Base-by-base conservation (phyloP, 805 yeast species). In the Hanseniaspora lachancei region DNA sequence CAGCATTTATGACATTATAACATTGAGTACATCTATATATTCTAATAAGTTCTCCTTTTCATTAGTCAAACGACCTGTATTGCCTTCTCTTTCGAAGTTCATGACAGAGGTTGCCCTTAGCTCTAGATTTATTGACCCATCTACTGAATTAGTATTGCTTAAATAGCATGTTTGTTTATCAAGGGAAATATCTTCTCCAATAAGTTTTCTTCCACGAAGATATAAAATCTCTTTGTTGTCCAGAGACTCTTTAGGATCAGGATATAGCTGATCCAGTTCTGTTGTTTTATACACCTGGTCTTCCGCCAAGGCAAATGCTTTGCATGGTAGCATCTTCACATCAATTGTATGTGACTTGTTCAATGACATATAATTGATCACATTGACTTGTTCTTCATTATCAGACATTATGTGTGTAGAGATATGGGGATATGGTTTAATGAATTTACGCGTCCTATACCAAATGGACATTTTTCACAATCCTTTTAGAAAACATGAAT, bases 31-130 rank as follows among this genome's bases (percentile, higher is more conserved):
- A 1, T 64, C 62, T 6, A 69, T 58, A 8, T 64, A 59, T 32
- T 66, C 64, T 5, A 62, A n/a, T 55, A 70, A 65, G 56, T 65
- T 68, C 2, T 52, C 51, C 39, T 67, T 49, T 57, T 66, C 71
- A 6, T 62, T 61, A 4, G 52, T 44, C 16, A 64, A 57, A 21
- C 66, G 58, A 12, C 57, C 49, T 16, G 62, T 63, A 53, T 66
- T 66, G 1, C 75, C 75, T 46, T 72, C 74, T 56, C 75, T 66
- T 57, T 72, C 75, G 57, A 63, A 71, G 61, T 72, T 70, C 4
- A 43, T 36, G 0, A 66, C 63, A 15, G 38, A 18, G 6, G 41
- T 24, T 8, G 41, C 20, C 27, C 41, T 47, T n/a, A 23, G 8
- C 23, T 47, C 47, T 24, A 50, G 23, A 16, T 47, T 27, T 23